Evolutionary conservation across 192 early-diverging fungal genomes (phyloP).

Genomic region (Backusella australiensis): DNA sequence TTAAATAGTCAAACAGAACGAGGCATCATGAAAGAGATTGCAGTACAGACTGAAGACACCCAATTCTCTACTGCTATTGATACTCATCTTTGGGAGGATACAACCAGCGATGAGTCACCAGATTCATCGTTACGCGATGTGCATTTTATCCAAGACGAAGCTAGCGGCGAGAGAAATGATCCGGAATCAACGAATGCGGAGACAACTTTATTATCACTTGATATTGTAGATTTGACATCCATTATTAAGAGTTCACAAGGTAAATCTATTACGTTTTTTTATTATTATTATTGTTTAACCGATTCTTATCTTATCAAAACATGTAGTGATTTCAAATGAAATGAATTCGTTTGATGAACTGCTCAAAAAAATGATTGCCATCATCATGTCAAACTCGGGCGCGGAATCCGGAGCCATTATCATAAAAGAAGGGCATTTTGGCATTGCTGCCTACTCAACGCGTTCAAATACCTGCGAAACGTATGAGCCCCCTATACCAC

Average conservation of each 20-base stretch:
- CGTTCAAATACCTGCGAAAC: slow-evolving; percentile 3
- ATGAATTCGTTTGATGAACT: slow-evolving; percentile 35
- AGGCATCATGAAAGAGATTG: neutral
- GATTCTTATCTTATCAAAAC: neutral
- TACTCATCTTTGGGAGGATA: slow-evolving; percentile 1
- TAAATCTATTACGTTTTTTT: neutral
- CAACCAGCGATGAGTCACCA: neutral
- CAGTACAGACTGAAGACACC: slow-evolving; percentile 17
- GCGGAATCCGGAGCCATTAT: slow-evolving; percentile 26
- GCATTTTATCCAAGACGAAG: neutral
- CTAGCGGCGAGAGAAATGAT: neutral
- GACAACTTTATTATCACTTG: slow-evolving; percentile 17
- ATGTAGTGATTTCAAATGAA: slow-evolving; percentile 28
- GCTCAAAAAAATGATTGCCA: slow-evolving; percentile 26
- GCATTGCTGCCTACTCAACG: slow-evolving; percentile 19
- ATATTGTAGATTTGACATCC: slow-evolving; percentile 27
- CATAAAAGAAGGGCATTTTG: slow-evolving; percentile 18
- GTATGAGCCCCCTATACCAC: slow-evolving; percentile 18
- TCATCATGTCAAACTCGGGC: slow-evolving; percentile 29
- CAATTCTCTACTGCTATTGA: neutral
- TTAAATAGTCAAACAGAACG: neutral
- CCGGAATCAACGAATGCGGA: neutral
- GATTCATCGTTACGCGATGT: neutral
- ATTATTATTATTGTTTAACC: neutral
- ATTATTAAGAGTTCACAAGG: slow-evolving; percentile 36